Evolutionary conservation across 306 rosid genomes (phyloP), one percentile per base, ranked within the genome.

Genomic region (Cicer judaicum): DNA sequence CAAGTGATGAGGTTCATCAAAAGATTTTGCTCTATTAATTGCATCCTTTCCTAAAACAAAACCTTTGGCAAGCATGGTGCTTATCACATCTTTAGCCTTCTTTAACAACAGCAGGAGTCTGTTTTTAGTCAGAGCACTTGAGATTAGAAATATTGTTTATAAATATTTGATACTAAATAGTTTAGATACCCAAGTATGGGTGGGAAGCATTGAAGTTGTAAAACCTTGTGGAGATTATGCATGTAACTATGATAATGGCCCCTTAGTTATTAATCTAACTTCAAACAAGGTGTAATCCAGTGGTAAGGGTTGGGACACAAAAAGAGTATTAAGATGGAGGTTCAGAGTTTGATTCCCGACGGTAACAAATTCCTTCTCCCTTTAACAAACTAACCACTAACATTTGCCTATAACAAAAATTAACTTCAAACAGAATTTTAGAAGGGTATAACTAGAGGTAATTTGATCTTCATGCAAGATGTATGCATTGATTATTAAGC

Each of bases 21-120:
- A 84, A 19, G 84, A 79, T 73, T 87, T 91, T 7, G 96, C 89
- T 75, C 77, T 88, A 77, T 73, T 84, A 36, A 91, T 34, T 10
- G 92, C 90, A 59, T 87, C 90, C 79, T 87, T 88, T 74, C 92
- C 96, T 74, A 91, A 64, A 65, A 87, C 76, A 69, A 80, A 88
- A 66, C 96, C 90, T 82, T 78, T 89, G 10, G 93, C 92, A 21
- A 89, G 90, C 92, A 88, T 89, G 10, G 87, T 83, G 84, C 92
- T 88, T 11, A 84, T 89, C 36, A 85, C 90, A 38, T 84, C 93
- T 80, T 88, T 89, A 12, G 90, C 90, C 73, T 83, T 87, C 82
- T 29, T 72, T 75, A 36, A 88, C 83, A 16, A 84, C 84, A 19
- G 54, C 68, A 7, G 82, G 8, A 66, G 84, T 47, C 40, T 71